Evolutionary conservation across 2,329 filamentous ascomycete species (phyloP).

Genomic region (Calonectria crousiana): DNA sequence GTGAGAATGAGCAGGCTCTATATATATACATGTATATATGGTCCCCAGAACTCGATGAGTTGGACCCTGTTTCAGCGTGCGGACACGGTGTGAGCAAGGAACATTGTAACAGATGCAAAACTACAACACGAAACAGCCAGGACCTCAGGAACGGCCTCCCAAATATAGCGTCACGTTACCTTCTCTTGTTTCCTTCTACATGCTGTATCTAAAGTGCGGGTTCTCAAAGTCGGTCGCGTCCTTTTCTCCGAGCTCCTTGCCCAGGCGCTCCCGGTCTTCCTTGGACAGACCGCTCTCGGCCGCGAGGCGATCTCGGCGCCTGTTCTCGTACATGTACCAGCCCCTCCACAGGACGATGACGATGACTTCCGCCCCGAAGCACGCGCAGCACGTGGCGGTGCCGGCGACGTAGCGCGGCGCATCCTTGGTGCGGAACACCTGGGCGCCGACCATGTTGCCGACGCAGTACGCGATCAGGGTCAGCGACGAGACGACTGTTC

Average conservation of each 20-base stretch:
- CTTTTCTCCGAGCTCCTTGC: neutral
- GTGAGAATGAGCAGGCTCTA: neutral
- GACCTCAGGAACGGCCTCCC: neutral
- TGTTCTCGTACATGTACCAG: constrained; percentile 12
- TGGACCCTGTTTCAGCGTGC: neutral
- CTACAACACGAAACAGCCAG: neutral
- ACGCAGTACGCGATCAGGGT: neutral
- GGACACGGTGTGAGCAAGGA: neutral
- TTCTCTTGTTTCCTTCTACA: neutral
- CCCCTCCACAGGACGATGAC: neutral
- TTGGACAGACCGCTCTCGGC: neutral
- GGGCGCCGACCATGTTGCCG: constrained; percentile 4
- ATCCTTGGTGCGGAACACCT: constrained; percentile 3
- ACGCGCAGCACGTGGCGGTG: neutral
- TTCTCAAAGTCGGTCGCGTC: constrained; percentile 1
- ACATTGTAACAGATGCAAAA: neutral
- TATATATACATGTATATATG: neutral
- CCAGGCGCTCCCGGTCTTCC: neutral
- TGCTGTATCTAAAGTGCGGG: neutral
- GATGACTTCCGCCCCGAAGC: neutral
- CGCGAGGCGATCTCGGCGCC: neutral
- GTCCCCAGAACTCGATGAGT: neutral
- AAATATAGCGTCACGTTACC: neutral
- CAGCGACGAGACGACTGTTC: neutral
- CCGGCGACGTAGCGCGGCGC: neutral